Conservation (phyloP, 1,284 basidiomycete genomes). For the Omphalotus olearius region DNA sequence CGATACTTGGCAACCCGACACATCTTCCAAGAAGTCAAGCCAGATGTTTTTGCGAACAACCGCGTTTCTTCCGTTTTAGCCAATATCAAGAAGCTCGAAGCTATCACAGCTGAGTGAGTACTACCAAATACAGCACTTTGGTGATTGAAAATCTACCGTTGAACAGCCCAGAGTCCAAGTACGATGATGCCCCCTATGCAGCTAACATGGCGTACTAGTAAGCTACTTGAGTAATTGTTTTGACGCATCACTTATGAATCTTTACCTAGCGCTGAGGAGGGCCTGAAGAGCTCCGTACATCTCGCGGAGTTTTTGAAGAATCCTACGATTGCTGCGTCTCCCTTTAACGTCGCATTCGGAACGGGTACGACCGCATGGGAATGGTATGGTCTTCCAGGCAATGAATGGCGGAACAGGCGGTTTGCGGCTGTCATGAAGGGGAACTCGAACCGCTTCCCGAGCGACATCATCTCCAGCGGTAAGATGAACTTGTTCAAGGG, state of each 20-base stretch:
- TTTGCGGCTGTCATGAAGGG: conserved; percentile 23
- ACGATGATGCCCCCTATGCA: conserved; percentile 9
- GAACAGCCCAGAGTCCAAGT: conserved; percentile 15
- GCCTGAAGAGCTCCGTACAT: background rate
- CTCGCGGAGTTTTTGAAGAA: conserved; percentile 2
- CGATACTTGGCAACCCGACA: conserved; percentile 29
- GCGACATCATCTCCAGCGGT: conserved; percentile 6
- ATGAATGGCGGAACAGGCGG: conserved; percentile 16
- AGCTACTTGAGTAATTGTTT: background rate
- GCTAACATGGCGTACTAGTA: background rate
- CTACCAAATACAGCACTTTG: background rate
- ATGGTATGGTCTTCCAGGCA: conserved; percentile 9
- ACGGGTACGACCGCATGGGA: background rate
- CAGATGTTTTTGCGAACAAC: conserved; percentile 32
- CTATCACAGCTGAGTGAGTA: conserved; percentile 22
- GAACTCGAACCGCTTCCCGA: conserved; percentile 7
- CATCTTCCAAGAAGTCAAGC: conserved; percentile 30
- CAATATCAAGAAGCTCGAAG: conserved; percentile 24
- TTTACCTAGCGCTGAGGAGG: background rate
- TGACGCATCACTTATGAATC: no score
- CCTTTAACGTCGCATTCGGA: background rate
- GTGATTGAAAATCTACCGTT: background rate
- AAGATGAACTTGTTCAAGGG: no score
- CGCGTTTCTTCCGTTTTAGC: conserved; percentile 26
- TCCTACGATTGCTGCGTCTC: background rate